Conservation (phyloP, 192 early-diverging fungal species). For the Backusella psychrophila region DNA sequence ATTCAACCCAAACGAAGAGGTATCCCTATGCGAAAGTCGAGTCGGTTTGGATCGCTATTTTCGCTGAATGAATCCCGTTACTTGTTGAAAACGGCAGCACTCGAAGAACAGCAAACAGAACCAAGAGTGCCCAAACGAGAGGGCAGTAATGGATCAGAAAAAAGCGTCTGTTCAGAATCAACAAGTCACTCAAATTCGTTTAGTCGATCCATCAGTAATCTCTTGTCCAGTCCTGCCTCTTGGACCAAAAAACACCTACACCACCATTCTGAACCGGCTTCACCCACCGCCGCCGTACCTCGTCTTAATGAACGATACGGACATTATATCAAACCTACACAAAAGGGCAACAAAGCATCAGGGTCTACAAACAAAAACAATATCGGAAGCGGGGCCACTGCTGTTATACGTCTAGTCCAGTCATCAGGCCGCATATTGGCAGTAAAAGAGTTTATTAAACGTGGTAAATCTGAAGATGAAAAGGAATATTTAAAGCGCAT, state of each 20-base stretch:
- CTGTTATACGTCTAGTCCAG: slow-evolving; percentile 82
- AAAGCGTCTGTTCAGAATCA: not conserved
- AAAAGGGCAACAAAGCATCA: not conserved
- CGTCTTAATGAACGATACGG: slow-evolving; percentile 21
- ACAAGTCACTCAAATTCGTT: not conserved
- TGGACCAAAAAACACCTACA: not conserved
- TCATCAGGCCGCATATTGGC: slow-evolving; percentile 80
- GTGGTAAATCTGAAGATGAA: slow-evolving; percentile 83
- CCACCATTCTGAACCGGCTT: slow-evolving; percentile 2
- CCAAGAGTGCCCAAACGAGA: not conserved
- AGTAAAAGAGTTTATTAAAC: slow-evolving; percentile 89
- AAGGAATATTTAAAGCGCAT: slow-evolving; percentile 96
- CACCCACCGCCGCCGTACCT: slow-evolving; percentile 4
- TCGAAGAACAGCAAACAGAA: not conserved
- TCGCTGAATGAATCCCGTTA: not conserved
- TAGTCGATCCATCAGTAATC: not conserved
- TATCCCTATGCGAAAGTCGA: not conserved
- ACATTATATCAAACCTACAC: slow-evolving; percentile 12
- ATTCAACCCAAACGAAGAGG: not conserved
- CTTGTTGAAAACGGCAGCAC: not conserved
- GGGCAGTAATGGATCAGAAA: not conserved
- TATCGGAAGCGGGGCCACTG: slow-evolving; percentile 90
- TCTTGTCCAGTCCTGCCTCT: not conserved
- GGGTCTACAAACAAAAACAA: slow-evolving; percentile 24
- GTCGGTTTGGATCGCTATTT: not conserved